Conservation (phyloP, 441 rosid species). For the Macaranga tanarius region DNA sequence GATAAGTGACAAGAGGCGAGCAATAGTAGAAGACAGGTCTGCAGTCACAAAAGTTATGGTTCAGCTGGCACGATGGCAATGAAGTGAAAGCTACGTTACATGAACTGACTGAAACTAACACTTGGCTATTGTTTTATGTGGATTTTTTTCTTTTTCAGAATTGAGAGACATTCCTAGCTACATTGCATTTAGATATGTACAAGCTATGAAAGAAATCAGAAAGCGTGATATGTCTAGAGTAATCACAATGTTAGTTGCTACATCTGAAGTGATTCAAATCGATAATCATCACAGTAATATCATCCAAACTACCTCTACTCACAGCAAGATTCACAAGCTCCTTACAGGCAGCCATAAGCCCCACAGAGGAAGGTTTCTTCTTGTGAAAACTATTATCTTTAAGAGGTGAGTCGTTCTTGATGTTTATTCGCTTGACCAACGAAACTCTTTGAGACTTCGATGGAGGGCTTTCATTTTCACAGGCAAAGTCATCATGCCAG, state of each 20-base stretch:
- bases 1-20: not conserved
- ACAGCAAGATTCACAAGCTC: conserved; percentile 67
- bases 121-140: not conserved
- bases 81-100: not conserved
- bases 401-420: conserved; percentile 32
- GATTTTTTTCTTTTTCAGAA: not conserved
- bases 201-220: not conserved
- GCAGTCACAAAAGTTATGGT: not conserved
- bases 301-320: conserved; percentile 75
- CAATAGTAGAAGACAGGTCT: not conserved
- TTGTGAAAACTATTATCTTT: conserved; percentile 36
- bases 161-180: not conserved
- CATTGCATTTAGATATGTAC: conserved; percentile 1
- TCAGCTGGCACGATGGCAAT: not conserved
- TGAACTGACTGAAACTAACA: not conserved
- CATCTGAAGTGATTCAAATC: conserved; percentile 54
- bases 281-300: conserved; percentile 73
- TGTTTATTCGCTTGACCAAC: conserved; percentile 39
- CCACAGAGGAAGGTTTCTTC: conserved; percentile 28
- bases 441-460: conserved; percentile 53
- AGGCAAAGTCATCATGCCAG: conserved; percentile 38
- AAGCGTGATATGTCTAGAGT: not conserved
- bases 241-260: conserved; percentile 18
- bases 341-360: conserved; percentile 57
- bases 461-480: conserved; percentile 56